Base-by-base conservation (phyloP, 352 stramenopile genomes). In the Blastocystis sp. region DNA sequence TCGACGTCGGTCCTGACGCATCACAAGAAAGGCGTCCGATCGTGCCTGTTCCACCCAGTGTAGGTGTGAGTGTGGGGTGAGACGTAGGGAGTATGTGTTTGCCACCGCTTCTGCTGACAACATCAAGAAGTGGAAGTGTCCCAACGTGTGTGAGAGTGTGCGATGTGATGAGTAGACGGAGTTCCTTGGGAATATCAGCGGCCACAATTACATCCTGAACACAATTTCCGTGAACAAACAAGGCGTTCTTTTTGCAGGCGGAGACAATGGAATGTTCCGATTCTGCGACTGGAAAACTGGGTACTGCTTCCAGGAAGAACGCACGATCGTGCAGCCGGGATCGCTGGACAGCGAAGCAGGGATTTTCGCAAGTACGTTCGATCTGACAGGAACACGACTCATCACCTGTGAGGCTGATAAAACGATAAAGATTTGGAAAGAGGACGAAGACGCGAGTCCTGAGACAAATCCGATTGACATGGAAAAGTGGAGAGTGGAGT, bases 321-420 rank as follows among this genome's bases (percentile, higher is more conserved):
- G 93, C n/a, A 98, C 96, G 6, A 96, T 98, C 64, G 93, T 95
- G 56, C 94, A 97, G 89, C 94, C 91, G 1, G 97, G 97, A 20
- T 98, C 95, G 63, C 93, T 99, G 54, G 97, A 99, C 90, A 97
- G 95, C 54, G 97, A 99, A 89, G 96, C 97, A 47, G 96, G 95
- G 61, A 97, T 99, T 79, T 98, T 97, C 90, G 95, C 95, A 7
- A 94, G 94, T 5, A 94, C 94, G 3, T 99, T 99, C 90, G 97
- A 99, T 94, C 94, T 97, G 76, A 98, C 96, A 3, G 97, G 97
- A 53, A 98, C 95, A 64, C 94, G 97, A 29, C 93, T 99, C 34
- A 97, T 99, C 90, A 99, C 97, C 20, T 97, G 96, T 80, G 97
- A 99, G 91, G 97, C 96, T 0, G 97, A 99, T 92, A 99, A 99